Evolutionary conservation across 345 rosid species (phyloP).

Genomic region (Hibiscus tridactylites): DNA sequence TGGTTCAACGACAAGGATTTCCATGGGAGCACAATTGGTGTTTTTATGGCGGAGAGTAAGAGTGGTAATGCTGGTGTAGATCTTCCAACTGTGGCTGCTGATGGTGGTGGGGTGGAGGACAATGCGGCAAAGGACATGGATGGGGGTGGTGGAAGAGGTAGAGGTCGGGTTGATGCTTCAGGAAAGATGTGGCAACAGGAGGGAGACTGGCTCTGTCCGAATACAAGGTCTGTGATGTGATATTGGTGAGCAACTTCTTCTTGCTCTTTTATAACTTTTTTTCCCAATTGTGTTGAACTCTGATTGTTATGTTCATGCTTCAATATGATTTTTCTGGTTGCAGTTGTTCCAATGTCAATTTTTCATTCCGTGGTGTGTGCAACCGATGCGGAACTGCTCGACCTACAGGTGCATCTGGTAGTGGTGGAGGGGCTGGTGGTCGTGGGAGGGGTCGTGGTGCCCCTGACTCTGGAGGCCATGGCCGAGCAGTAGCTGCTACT

Average conservation of each 20-base stretch:
- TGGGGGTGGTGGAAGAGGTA: conserved; percentile 59
- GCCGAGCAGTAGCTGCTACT: conserved; percentile 48
- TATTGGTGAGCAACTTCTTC: conserved; percentile 97
- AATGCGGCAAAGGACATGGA: conserved; percentile 25
- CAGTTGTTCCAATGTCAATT: conserved; percentile 96
- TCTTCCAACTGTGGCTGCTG: conserved; percentile 24
- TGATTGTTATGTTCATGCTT: conserved; percentile 7
- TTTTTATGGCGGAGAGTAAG: conserved; percentile 76
- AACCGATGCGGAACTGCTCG: conserved; percentile 94
- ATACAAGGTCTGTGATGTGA: conserved; percentile 99
- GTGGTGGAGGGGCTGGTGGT: conserved; percentile 65
- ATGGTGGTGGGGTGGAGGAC: conserved; percentile 45
- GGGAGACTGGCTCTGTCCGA: conserved; percentile 97
- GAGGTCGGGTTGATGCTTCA: conserved; percentile 66
- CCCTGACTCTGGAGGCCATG: conserved; percentile 37
- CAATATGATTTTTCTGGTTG: conserved; percentile 24
- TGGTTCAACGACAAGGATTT: conserved; percentile 97
- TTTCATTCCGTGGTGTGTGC: conserved; percentile 96
- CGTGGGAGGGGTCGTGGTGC: conserved; percentile 80
- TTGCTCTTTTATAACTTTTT: conserved; percentile 39
- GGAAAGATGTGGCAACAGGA: conserved; percentile 95
- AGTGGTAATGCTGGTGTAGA: conserved; percentile 39
- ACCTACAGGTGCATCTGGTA: conserved; percentile 79
- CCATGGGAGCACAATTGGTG: conserved; percentile 77
- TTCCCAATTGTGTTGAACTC: neutral